Evolutionary conservation across 257 asterid genomes (phyloP), one percentile per base, ranked within the genome.

Genomic region (Nicotiana sylvestris): DNA sequence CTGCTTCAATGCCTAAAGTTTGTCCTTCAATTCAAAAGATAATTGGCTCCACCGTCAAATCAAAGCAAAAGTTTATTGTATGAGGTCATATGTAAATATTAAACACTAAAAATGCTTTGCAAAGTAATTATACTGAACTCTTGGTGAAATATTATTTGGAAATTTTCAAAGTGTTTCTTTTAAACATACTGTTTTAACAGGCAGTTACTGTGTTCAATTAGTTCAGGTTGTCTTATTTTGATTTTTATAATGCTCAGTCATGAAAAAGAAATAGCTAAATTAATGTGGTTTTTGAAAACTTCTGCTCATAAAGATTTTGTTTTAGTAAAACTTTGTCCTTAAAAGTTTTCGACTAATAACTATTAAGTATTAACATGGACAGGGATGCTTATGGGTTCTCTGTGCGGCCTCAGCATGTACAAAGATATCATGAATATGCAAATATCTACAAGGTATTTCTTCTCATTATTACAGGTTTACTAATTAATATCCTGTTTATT

Each of bases 351-450:
- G 72, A 83, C 72, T 66, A 27, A 80, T 67, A 32, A 12, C 25
- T 43, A 66, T 81, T 67, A 32, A 21, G 37, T 27, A 66, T 80
- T 85, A 85, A 76, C 76, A 56, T 85, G 77, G 68, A 83, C 96
- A 95, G 98, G 92, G 98, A 95, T 86, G 95, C 98, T 49, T 95
- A 95, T 80, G 98, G 98, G 76, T 95, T 95, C 89, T 92, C 97
- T 78, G 98, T 95, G 80, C 92, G 98, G 84, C 98, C 98, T 83
- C 98, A 95, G 85, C 98, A 95, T 85, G 81, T 92, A 39, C 97
- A 95, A 69, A 90, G 98, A 92, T 95, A 91, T 86, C 93, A 89
- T 21, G 97, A 93, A 88, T 95, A 95, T 85, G 95, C 98, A 49
- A 93, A 87, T 86, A 95, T 95, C 78, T 93, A 93, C 91, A 90